Evolutionary conservation across 352 stramenopile genomes (phyloP).

Genomic region (Globisporangium radiosum): DNA sequence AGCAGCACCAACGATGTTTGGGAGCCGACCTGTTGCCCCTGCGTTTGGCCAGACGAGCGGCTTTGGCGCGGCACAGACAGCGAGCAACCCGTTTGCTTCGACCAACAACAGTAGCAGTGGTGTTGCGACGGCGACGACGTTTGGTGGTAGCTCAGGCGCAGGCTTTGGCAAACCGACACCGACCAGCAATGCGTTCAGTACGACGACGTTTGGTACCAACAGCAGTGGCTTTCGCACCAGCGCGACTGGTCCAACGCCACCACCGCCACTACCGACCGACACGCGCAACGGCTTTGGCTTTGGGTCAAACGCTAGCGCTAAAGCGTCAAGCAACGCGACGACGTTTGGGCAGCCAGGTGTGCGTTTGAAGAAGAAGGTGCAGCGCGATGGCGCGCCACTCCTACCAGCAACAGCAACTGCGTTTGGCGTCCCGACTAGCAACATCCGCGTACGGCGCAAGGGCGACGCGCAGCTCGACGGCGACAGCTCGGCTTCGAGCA

Average conservation of each 20-base stretch:
- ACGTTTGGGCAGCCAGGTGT: slow-evolving; percentile 14
- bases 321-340: slow-evolving; percentile 2
- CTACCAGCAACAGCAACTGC: neutral
- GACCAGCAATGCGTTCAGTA: neutral
- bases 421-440: slow-evolving; percentile 1
- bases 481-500: neutral
- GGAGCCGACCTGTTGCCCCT: slow-evolving; percentile 5
- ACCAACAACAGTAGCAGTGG: neutral
- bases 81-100: slow-evolving; percentile 12
- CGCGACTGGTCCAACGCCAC: neutral
- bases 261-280: neutral
- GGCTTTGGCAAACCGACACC: neutral
- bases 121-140: neutral
- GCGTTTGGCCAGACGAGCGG: slow-evolving; percentile 27
- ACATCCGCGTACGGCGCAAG: neutral
- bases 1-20: slow-evolving; percentile 22
- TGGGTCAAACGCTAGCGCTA: slow-evolving; percentile 12
- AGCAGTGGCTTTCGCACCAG: neutral
- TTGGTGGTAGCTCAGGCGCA: neutral
- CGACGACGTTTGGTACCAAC: neutral
- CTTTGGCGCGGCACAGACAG: slow-evolving; percentile 3
- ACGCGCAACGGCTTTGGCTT: slow-evolving; percentile 16
- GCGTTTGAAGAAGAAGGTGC: slow-evolving; percentile 9
- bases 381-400: neutral
- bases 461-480: neutral